A percentile compares a stretch with the other conserved stretches of the same genome.
Conservation (phyloP, 352 stramenopile species). For the Pilasporangium apinafurcum region DNA sequence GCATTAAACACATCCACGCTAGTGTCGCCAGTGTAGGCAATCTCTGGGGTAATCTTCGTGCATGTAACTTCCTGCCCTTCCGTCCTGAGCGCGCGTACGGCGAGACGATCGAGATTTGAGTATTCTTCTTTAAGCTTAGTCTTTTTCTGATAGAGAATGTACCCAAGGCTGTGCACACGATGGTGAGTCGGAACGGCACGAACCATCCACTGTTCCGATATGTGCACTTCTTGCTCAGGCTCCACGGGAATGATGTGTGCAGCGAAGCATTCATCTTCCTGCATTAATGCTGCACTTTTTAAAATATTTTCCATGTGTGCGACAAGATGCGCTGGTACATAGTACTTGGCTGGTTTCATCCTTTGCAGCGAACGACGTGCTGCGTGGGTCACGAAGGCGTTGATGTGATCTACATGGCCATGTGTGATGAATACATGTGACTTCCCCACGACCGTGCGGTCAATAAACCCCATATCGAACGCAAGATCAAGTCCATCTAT, state of each 20-base stretch:
- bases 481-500: slow-evolving; percentile 64
- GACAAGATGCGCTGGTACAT: slow-evolving; percentile 47
- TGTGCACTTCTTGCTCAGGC: slow-evolving; percentile 42
- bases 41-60: slow-evolving; percentile 27
- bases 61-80: slow-evolving; percentile 39
- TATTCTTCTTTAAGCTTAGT: slow-evolving; percentile 47
- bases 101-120: slow-evolving; percentile 18
- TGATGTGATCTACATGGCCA: slow-evolving; percentile 81
- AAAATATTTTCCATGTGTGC: slow-evolving; percentile 49
- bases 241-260: slow-evolving; percentile 42
- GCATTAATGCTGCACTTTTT: slow-evolving; percentile 45
- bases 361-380: slow-evolving; percentile 42
- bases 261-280: slow-evolving; percentile 40
- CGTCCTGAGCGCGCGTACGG: slow-evolving; percentile 41
- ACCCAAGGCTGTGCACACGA: slow-evolving; percentile 72
- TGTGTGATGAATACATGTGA: slow-evolving; percentile 85
- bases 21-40: slow-evolving; percentile 84
- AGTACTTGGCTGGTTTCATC: slow-evolving; percentile 63
- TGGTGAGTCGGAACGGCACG: slow-evolving; percentile 63
- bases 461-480: slow-evolving; percentile 69
- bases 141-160: slow-evolving; percentile 59
- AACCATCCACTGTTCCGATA: slow-evolving; percentile 54
- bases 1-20: slow-evolving; percentile 47
- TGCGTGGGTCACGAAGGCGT: slow-evolving; percentile 51
- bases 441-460: slow-evolving; percentile 40